Percentiles rank a stretch among this genome's conserved stretches.
phyloP scores from a whole-genome alignment of 106 monocot genomes.

The Xerophyta viscosa region DNA sequence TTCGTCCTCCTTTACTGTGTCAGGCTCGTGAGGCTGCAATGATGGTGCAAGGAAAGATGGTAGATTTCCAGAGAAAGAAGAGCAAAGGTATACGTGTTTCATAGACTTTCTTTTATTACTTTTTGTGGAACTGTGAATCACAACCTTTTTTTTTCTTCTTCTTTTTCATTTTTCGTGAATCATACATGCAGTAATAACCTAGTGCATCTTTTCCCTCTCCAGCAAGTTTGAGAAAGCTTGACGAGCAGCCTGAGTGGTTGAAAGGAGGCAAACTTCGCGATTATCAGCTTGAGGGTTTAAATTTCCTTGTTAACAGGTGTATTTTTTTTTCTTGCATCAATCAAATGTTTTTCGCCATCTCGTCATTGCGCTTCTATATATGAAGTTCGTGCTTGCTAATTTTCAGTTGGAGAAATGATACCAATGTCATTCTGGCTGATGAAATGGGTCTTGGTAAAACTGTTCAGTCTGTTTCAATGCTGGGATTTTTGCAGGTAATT shows the following conservation, averaged over 20 bases:
- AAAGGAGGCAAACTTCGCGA: conserved; percentile 98
- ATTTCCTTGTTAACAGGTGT: conserved; percentile 98
- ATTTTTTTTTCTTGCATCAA: neutral
- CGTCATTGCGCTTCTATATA: too few species aligned
- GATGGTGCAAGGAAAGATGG: conserved; percentile 75
- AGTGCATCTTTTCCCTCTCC: conserved; percentile 7
- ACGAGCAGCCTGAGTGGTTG: conserved; percentile 93
- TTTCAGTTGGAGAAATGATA: conserved; percentile 96
- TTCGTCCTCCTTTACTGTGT: neutral
- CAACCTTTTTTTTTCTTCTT: too few species aligned
- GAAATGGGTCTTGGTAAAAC: conserved; percentile 99
- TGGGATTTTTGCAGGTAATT: conserved; percentile 87
- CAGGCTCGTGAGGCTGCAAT: conserved; percentile 83
- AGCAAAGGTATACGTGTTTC: conserved; percentile 64
- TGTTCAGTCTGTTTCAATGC: conserved; percentile 94
- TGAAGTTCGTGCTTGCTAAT: too few species aligned
- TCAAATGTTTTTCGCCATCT: neutral
- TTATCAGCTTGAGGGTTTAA: conserved; percentile 99
- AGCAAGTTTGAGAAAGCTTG: conserved; percentile 96
- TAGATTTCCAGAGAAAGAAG: conserved; percentile 88
- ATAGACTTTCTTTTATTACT: neutral
- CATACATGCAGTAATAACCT: too few species aligned
- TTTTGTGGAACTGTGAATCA: too few species aligned
- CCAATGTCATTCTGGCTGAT: conserved; percentile 98
- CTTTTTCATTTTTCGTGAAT: too few species aligned